These are phyloP conservation scores for Letharia columbiana DNA, from an alignment of 495 filamentous ascomycete species.

Conservation along the genomic window DNA sequence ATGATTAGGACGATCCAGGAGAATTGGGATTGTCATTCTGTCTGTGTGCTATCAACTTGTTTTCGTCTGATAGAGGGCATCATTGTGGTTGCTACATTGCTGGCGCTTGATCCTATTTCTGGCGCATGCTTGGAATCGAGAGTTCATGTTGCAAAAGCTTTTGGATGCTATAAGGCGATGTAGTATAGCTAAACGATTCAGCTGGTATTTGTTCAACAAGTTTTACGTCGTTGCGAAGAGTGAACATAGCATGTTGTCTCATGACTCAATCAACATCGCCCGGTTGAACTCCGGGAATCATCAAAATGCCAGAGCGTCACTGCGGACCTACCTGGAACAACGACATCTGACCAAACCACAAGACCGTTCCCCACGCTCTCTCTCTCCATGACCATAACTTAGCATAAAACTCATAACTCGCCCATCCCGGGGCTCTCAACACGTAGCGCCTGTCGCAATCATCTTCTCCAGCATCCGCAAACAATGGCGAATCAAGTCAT, in stretches of 20 bases:
- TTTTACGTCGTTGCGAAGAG: too few species aligned
- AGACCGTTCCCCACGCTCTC: neutral
- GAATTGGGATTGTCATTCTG: neutral
- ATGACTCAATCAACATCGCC: too few species aligned
- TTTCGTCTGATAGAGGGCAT: neutral
- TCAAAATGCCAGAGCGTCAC: neutral
- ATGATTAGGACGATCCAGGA: neutral
- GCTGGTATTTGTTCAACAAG: neutral
- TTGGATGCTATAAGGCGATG: neutral
- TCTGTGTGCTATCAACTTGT: neutral
- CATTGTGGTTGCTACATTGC: neutral
- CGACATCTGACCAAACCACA: neutral
- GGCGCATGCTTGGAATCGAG: neutral
- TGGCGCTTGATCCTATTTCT: neutral
- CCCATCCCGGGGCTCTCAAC: neutral
- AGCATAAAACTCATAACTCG: neutral
- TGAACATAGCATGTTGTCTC: too few species aligned
- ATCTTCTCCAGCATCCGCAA: constrained; percentile 3
- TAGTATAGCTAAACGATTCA: neutral
- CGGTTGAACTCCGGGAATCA: neutral
- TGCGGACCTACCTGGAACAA: neutral
- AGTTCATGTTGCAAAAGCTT: neutral
- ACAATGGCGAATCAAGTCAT: constrained; percentile 51
- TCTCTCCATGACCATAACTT: neutral
- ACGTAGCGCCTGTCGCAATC: neutral